Conservation (phyloP, 345 rosid genomes). For the Hibiscus trionum region DNA sequence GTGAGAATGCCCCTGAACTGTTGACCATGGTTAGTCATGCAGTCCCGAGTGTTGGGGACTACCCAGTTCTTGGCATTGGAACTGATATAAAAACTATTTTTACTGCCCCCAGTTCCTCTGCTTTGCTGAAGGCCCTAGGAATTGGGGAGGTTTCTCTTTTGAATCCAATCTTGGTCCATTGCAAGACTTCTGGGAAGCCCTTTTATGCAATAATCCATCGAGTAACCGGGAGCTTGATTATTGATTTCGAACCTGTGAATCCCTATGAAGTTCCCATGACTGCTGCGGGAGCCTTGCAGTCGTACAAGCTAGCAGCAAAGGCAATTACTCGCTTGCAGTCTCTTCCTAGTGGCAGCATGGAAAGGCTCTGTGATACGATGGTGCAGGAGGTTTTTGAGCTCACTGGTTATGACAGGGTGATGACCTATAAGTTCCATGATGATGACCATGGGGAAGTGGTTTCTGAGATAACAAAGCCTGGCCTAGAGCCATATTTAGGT, state of each 20-base stretch:
- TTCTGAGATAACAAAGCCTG: constrained; percentile 81
- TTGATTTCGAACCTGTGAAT: constrained; percentile 94
- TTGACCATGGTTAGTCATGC: constrained; percentile 88
- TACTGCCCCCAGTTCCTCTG: constrained; percentile 82
- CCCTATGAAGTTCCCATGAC: constrained; percentile 96
- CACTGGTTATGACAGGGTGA: constrained; percentile 92
- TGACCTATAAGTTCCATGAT: constrained; percentile 93
- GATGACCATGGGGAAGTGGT: constrained; percentile 98
- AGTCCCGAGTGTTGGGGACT: constrained; percentile 88
- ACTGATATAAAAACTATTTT: constrained; percentile 70
- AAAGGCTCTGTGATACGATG: constrained; percentile 87
- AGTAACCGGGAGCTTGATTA: constrained; percentile 79
- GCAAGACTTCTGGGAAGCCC: constrained; percentile 23
- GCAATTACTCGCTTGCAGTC: constrained; percentile 86
- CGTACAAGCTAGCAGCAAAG: constrained; percentile 95
- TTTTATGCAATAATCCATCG: constrained; percentile 86
- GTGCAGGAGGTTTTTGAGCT: constrained; percentile 93
- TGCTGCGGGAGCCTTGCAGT: constrained; percentile 94
- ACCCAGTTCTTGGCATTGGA: constrained; percentile 67
- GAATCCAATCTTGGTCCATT: constrained; percentile 78
- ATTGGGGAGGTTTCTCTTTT: constrained; percentile 80
- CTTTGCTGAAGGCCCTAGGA: constrained; percentile 80
- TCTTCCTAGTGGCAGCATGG: constrained; percentile 80
- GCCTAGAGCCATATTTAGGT: constrained; percentile 90
- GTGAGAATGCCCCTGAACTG: constrained; percentile 88